These are phyloP conservation scores for Mycena epipterygia DNA, from an alignment of 768 basidiomycete genomes.

Conservation along the genomic window DNA sequence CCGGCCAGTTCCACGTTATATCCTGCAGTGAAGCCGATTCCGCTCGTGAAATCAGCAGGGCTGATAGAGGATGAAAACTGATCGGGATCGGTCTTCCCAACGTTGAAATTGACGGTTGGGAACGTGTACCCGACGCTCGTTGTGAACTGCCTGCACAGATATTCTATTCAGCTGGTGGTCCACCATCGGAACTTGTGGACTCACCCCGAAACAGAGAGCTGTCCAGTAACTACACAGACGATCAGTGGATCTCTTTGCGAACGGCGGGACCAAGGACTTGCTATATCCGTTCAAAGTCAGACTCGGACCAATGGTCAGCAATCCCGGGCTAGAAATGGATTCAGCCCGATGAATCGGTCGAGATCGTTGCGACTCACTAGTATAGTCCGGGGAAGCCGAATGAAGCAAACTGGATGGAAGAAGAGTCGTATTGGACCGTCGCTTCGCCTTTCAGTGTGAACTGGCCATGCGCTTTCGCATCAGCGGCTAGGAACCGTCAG, in stretches of 20 bases:
- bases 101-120: slow-evolving; percentile 16
- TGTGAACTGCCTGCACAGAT: slow-evolving; percentile 5
- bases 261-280: background rate
- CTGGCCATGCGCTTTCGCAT: slow-evolving; percentile 31
- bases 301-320: slow-evolving; percentile 41
- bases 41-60: background rate
- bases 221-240: background rate
- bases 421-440: slow-evolving; percentile 26
- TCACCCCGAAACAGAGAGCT: background rate
- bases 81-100: slow-evolving; percentile 23
- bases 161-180: background rate
- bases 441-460: slow-evolving; percentile 39
- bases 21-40: background rate
- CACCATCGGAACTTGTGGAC: background rate
- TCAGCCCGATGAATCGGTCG: background rate
- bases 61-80: background rate
- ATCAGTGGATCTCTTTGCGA: background rate
- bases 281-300: slow-evolving; percentile 17
- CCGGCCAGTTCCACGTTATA: slow-evolving; percentile 42
- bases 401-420: slow-evolving; percentile 25
- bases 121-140: slow-evolving; percentile 14
- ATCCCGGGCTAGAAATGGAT: slow-evolving; percentile 30
- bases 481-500: slow-evolving; percentile 21
- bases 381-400: slow-evolving; percentile 44
- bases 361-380: slow-evolving; percentile 17